A percentile compares a stretch with the other conserved stretches of the same genome.
These are phyloP conservation scores for Agastache rugosa DNA, from an alignment of 257 asterid species.

Conservation along the genomic window DNA sequence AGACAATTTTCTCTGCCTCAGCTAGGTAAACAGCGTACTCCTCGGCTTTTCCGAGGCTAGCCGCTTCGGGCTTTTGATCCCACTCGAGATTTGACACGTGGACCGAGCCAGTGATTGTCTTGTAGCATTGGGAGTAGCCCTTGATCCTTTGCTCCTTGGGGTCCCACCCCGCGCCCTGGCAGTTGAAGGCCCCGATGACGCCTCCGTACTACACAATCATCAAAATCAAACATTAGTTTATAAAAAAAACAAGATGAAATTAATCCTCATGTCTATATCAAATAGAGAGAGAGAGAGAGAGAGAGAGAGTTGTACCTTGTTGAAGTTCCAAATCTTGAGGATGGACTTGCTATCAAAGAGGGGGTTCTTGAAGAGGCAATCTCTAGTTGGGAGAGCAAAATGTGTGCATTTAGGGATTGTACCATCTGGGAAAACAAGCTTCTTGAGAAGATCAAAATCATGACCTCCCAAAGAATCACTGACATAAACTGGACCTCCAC, in stretches of 20 bases:
- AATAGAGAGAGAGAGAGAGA: not conserved
- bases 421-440: constrained; percentile 65
- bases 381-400: constrained; percentile 82
- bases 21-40: constrained; percentile 64
- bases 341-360: constrained; percentile 71
- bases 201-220: constrained; percentile 61
- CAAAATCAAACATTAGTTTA: not conserved
- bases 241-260: not conserved
- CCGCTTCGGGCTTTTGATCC: constrained; percentile 58
- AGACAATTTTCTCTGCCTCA: constrained; percentile 49
- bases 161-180: constrained; percentile 93
- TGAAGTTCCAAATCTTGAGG: constrained; percentile 81
- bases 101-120: constrained; percentile 52
- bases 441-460: constrained; percentile 63
- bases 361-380: constrained; percentile 79
- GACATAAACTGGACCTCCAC: constrained; percentile 80
- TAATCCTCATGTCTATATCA: not conserved
- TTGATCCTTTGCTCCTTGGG: constrained; percentile 72
- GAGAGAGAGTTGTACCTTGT: constrained; percentile 52
- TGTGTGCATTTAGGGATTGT: constrained; percentile 70
- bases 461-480: constrained; percentile 81
- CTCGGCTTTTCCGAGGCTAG: constrained; percentile 53
- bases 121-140: constrained; percentile 72
- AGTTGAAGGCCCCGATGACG: constrained; percentile 77
- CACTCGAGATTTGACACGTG: constrained; percentile 60